Conservation (phyloP, 805 yeast genomes). For the Saccharomycopsis oosterbeekiorum region DNA sequence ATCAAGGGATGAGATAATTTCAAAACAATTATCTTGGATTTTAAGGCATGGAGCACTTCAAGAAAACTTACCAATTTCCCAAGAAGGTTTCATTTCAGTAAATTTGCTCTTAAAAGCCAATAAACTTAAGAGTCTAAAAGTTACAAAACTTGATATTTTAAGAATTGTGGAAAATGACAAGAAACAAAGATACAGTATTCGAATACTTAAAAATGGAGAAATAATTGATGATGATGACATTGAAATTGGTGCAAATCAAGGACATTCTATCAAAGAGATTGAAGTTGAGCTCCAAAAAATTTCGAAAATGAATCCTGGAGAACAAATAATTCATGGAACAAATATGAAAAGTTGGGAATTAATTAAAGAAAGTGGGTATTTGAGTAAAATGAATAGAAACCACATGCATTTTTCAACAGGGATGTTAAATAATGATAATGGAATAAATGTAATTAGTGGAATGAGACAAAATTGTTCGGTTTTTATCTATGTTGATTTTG, state of each 20-base stretch:
- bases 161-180: slow-evolving; percentile 54
- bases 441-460: slow-evolving; percentile 52
- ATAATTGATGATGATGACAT: neutral
- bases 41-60: slow-evolving; percentile 79
- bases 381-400: slow-evolving; percentile 62
- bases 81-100: slow-evolving; percentile 55
- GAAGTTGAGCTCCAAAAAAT: slow-evolving; percentile 33
- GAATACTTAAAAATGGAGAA: neutral
- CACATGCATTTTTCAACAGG: slow-evolving; percentile 74
- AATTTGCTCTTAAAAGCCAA: slow-evolving; percentile 44
- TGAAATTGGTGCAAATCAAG: slow-evolving; percentile 82
- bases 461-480: slow-evolving; percentile 49
- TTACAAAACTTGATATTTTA: slow-evolving; percentile 48
- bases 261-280: slow-evolving; percentile 58
- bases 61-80: slow-evolving; percentile 55
- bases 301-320: slow-evolving; percentile 35
- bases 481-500: slow-evolving; percentile 52
- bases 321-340: slow-evolving; percentile 73
- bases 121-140: slow-evolving; percentile 44
- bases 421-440: slow-evolving; percentile 24
- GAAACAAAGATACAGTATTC: slow-evolving; percentile 54
- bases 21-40: slow-evolving; percentile 66
- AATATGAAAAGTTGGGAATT: slow-evolving; percentile 34
- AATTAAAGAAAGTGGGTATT: slow-evolving; percentile 45
- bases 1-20: slow-evolving; percentile 44